Evolutionary conservation across 495 filamentous ascomycete genomes (phyloP).

Genomic region (Penicillium ochrochloron): DNA sequence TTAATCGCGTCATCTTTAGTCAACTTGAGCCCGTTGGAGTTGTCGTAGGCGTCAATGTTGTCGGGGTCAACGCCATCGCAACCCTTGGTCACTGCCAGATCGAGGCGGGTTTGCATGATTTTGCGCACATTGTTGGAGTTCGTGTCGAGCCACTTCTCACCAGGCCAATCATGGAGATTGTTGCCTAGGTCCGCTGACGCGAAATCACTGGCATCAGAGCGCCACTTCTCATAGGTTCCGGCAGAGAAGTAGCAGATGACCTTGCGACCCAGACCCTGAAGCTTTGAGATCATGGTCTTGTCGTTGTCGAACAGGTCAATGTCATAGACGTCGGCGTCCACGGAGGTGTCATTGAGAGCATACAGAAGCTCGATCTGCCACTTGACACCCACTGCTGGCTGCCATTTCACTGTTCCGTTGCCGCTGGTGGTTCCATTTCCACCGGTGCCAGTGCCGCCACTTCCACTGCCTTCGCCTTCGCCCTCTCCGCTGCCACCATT

Average conservation of each 20-base stretch:
- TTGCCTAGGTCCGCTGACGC: conserved; percentile 54
- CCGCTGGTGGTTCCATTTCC: conserved; percentile 30
- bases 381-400: conserved; percentile 50
- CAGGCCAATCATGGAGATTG: conserved; percentile 62
- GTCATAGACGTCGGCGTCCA: conserved; percentile 59
- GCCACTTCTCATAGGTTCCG: conserved; percentile 64
- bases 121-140: conserved; percentile 58
- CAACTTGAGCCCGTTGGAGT: conserved; percentile 59
- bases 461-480: conserved; percentile 22
- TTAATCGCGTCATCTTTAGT: conserved; percentile 57
- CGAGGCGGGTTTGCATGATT: conserved; percentile 64
- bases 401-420: conserved; percentile 47
- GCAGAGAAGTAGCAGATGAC: conserved; percentile 79
- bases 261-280: conserved; percentile 55
- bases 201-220: conserved; percentile 61
- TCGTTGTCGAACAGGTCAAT: conserved; percentile 64
- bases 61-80: conserved; percentile 77
- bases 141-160: conserved; percentile 69
- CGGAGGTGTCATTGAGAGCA: conserved; percentile 47
- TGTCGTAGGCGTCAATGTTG: conserved; percentile 70
- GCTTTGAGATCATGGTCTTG: conserved; percentile 44
- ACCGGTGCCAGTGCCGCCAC: conserved; percentile 14
- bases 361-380: conserved; percentile 61
- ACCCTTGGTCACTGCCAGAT: conserved; percentile 60
- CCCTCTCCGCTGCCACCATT: conserved; percentile 22